Percentiles rank a stretch among this genome's conserved stretches.
Conservation (phyloP, 164 flowering plant genomes). For the Vitis vinifera region DNA sequence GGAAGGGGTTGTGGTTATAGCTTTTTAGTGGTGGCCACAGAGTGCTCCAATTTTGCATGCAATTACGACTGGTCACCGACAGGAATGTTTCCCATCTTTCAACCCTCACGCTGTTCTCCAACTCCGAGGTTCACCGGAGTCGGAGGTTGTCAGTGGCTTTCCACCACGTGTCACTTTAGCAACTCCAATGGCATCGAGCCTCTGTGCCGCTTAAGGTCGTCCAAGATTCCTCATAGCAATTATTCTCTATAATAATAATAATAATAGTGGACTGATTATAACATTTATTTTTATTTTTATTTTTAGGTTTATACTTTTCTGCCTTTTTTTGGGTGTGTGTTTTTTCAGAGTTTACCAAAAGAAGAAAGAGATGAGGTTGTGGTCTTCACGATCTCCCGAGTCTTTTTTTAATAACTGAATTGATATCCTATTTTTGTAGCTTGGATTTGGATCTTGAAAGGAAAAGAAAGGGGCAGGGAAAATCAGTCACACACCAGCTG, state of each 20-base stretch:
- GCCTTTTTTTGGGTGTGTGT: constrained; percentile 17
- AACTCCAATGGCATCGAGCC: neutral
- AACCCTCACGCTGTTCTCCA: constrained; percentile 2
- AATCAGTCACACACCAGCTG: neutral
- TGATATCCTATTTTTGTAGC: neutral
- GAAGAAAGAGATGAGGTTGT: constrained; percentile 34
- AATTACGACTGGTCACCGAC: constrained; percentile 29
- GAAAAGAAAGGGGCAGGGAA: neutral
- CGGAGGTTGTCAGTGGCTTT: constrained; percentile 19
- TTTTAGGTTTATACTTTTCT: neutral
- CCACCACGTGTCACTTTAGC: constrained; percentile 8
- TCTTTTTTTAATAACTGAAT: neutral
- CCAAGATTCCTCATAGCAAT: neutral
- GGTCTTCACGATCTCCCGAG: neutral
- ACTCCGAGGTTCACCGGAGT: constrained; percentile 18
- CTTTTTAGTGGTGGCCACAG: constrained; percentile 1
- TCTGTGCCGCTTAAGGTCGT: constrained; percentile 8
- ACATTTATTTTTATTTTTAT: constrained; percentile 12
- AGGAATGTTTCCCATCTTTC: constrained; percentile 20
- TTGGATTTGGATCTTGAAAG: neutral
- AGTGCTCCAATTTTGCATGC: constrained; percentile 13
- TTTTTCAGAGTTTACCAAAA: constrained; percentile 30
- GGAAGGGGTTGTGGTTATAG: neutral
- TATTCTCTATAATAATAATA: neutral
- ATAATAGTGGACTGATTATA: constrained; percentile 1